Evolutionary conservation across 140 eudicot species (phyloP), one percentile per base, ranked within the genome.

Genomic region (Flaveria floridana): DNA sequence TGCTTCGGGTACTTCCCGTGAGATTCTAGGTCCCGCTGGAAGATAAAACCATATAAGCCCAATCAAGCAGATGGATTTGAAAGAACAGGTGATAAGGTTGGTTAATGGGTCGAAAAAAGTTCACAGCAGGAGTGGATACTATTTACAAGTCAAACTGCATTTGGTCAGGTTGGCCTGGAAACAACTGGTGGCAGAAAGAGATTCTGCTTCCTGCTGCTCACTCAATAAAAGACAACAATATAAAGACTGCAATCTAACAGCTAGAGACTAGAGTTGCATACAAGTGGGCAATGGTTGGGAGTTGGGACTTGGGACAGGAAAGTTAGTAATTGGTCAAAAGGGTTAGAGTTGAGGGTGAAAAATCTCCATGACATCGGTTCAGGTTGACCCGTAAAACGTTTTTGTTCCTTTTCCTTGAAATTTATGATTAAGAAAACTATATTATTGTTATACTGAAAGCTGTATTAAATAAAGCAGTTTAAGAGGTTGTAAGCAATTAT

Each of bases 1-100:
- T 80, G 83, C 77, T 91, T 86, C 7, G 85, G 66, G 14, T 50
- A 65, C 74, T 81, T 88, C 16, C 72, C 90, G 77, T 77, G 82
- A 66, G 86, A 46, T 19, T 84, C 91, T 1, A 75, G 56, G 39
- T 75, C 76, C 67, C 78, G 77, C 83, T 87, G 79, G 58, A 14
- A 28, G 30, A 16, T 11, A 11, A 14, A 53, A 19, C 8, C 23
- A 53, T 34, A 34, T 6, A 34, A 34, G 41, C 41, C 41, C 8
- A 34, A 5, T 34, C 41, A 34, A 34, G 41, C 41, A 34, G 7
- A 34, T 34, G 41, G 41, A 34, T 34, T 34, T 5, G 1, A 5
- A 34, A 34, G 41, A 34, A 34, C 41, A 34, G 8, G 41, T 34
- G 41, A 34, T 34, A 34, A 34, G 9, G 28, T 26, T 15, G 23